Evolutionary conservation across 169 alveolate species (phyloP), one percentile per base, ranked within the genome.

Genomic region (Besnoitia besnoiti): DNA sequence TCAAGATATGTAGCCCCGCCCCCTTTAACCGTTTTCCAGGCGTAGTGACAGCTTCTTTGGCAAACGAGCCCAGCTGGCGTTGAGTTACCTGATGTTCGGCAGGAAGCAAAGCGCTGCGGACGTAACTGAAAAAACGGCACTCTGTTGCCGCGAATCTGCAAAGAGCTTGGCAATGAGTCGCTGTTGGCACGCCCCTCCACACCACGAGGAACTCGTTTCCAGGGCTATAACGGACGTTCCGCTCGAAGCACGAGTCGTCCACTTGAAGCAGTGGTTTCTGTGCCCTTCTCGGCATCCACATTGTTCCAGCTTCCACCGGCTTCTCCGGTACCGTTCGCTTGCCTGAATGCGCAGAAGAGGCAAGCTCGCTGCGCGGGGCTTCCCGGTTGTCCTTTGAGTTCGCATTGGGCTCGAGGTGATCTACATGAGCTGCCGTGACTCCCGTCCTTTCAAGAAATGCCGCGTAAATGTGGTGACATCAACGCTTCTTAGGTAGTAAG

Each of bases 141-240:
- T 37, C 59, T 30, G 87, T 19, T 0, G 59, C n/a, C 7, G 87
- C 59, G 30, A 77, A n/a, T 39, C 30, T 77, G 59, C 87, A 77
- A 24, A 77, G 87, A 42, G 55, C 87, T 77, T 77, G 87, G 59
- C 87, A 77, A 35, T 77, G 87, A 51, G 87, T 40, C 47, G 87
- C 87, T 77, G 87, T 77, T 14, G 87, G 87, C 14, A 77, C 87
- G 59, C 87, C 87, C 8, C 87, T 19, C 87, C 87, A 77, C 40
- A 77, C 87, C 0, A 42, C 55, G 30, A 40, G 21, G 59, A 77
- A 77, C 87, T 77, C 87, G 87, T 55, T 77, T 37, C 87, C 87
- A 8, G 87, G 87, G 30, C 87, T 77, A 37, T 77, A 77, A 0
- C 87, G 87, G 33, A 77, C 87, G 30, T 77, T 42, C 33, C 87